Base-by-base conservation (phyloP, 116 monocot genomes). In the Cymodocea nodosa region DNA sequence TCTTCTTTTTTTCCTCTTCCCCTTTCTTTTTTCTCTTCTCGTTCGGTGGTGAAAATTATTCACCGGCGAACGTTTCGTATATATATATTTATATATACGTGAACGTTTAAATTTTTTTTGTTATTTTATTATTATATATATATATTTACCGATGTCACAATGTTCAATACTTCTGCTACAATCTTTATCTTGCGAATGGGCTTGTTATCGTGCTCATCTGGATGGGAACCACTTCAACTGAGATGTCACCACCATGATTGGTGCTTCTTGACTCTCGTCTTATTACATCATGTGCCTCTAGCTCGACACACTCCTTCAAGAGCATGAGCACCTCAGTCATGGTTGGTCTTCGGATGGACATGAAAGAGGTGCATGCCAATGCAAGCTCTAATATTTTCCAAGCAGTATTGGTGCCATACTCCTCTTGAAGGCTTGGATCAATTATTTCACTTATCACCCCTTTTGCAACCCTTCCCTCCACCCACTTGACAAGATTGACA, bases 301-400 rank as follows among this genome's bases (percentile, higher is more conserved):
- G 12, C 24, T 49, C 36, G 19, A 73, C 34, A 52, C 62, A 68
- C n/a, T 68, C n/a, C n/a, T n/a, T n/a, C n/a, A n/a, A n/a, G n/a
- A n/a, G n/a, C n/a, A n/a, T n/a, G n/a, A n/a, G n/a, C n/a, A n/a
- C n/a, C n/a, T n/a, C n/a, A n/a, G n/a, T n/a, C n/a, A n/a, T n/a
- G n/a, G n/a, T n/a, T n/a, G n/a, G n/a, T n/a, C n/a, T n/a, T n/a
- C n/a, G n/a, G n/a, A n/a, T n/a, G n/a, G n/a, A n/a, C n/a, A n/a
- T n/a, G n/a, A n/a, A n/a, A n/a, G n/a, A n/a, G n/a, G n/a, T n/a
- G n/a, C n/a, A n/a, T n/a, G n/a, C n/a, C 74, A 80, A 50, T 57
- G 80, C 80, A 23, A 60, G 37, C 35, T 80, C 80, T 10, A 76
- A 34, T 20, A 63, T 63, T 68, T 76, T 80, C 71, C 68, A 72